A percentile compares a stretch with the other conserved stretches of the same genome.
phyloP scores from a whole-genome alignment of 805 yeast genomes.

The Barnettozyma populi region DNA sequence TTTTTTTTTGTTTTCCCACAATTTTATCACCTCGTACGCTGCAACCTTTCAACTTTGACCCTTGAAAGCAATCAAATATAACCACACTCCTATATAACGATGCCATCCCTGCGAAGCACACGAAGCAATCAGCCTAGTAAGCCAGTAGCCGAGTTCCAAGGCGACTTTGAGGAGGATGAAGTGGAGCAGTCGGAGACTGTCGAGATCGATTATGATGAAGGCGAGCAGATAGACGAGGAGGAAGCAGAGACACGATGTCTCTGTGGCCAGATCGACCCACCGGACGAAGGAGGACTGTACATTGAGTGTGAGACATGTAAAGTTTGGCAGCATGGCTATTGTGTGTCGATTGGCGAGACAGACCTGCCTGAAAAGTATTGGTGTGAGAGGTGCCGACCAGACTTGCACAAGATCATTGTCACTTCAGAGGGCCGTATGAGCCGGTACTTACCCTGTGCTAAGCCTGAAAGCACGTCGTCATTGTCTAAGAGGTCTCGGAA shows the following conservation, averaged over 20 bases:
- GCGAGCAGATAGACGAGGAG: slow-evolving; percentile 31
- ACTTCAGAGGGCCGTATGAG: slow-evolving; percentile 44
- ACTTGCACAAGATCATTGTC: slow-evolving; percentile 56
- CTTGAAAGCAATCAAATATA: neutral
- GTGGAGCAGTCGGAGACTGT: slow-evolving; percentile 3
- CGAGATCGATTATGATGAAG: slow-evolving; percentile 16
- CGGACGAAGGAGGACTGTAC: slow-evolving; percentile 54
- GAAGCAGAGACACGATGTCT: slow-evolving; percentile 42
- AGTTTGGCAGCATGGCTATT: slow-evolving; percentile 97
- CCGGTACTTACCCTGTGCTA: slow-evolving; percentile 42
- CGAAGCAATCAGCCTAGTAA: slow-evolving; percentile 13
- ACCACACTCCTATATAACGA: neutral
- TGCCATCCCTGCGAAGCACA: slow-evolving; percentile 24
- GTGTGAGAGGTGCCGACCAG: slow-evolving; percentile 91
- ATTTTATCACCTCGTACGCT: too few species aligned
- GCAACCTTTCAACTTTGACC: neutral
- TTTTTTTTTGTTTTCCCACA: neutral
- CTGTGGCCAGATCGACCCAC: slow-evolving; percentile 39
- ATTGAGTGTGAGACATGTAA: slow-evolving; percentile 88
- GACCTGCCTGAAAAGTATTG: slow-evolving; percentile 89
- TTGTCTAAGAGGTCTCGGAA: slow-evolving; percentile 22
- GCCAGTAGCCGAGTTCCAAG: slow-evolving; percentile 3
- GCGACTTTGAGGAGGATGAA: slow-evolving; percentile 7
- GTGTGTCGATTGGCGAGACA: slow-evolving; percentile 66
- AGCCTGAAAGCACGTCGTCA: slow-evolving; percentile 14